A percentile compares a stretch with the other conserved stretches of the same genome.
These are phyloP conservation scores for Coemansia pectinata DNA, from an alignment of 192 early-diverging fungal genomes.

Conservation along the genomic window DNA sequence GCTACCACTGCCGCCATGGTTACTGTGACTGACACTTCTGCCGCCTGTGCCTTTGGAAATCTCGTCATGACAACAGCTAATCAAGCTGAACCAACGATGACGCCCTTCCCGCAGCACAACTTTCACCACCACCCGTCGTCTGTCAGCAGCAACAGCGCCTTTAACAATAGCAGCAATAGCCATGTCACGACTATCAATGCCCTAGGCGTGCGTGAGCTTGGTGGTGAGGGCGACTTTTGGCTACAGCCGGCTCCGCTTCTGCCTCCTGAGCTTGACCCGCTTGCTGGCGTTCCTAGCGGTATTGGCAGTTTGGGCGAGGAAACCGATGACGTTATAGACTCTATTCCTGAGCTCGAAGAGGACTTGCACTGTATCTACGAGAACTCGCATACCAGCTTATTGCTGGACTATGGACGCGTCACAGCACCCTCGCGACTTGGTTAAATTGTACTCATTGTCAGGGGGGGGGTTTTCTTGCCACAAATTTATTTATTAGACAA, in stretches of 20 bases:
- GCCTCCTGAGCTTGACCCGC: slow-evolving; percentile 42
- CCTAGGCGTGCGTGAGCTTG: slow-evolving; percentile 43
- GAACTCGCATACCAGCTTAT: slow-evolving; percentile 64
- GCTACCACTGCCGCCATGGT: slow-evolving; percentile 1
- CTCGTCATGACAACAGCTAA: neutral
- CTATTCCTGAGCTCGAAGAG: slow-evolving; percentile 69
- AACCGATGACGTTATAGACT: slow-evolving; percentile 33
- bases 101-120: slow-evolving; percentile 7
- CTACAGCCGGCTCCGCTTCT: slow-evolving; percentile 38
- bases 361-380: slow-evolving; percentile 67
- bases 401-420: slow-evolving; percentile 68
- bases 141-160: neutral
- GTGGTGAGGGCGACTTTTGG: slow-evolving; percentile 39
- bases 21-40: neutral
- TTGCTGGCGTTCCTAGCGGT: slow-evolving; percentile 6
- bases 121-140: slow-evolving; percentile 1
- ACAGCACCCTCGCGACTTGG: slow-evolving; percentile 63
- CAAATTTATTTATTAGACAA: neutral
- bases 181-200: slow-evolving; percentile 43
- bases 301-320: slow-evolving; percentile 50
- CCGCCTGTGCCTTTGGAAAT: slow-evolving; percentile 3
- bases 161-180: slow-evolving; percentile 3
- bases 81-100: slow-evolving; percentile 9
- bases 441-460: slow-evolving; percentile 7
- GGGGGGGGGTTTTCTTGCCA: neutral